Conservation (phyloP, 1,284 basidiomycete genomes). For the Laetiporus sulphureus region DNA sequence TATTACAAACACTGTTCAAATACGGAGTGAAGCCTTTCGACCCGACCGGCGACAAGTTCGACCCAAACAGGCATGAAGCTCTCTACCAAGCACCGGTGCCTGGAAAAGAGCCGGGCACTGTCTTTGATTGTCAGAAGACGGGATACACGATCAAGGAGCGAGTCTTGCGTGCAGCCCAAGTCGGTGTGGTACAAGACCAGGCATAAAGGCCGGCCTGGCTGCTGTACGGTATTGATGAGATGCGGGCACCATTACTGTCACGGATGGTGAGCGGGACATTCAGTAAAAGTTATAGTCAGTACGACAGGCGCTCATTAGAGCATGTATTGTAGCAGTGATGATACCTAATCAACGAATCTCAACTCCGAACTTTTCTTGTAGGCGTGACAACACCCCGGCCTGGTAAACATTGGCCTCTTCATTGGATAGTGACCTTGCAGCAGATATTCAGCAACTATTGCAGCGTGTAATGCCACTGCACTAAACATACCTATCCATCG, state of each 20-base stretch:
- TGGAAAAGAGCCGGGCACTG: conserved; percentile 83
- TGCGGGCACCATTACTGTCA: too few relatives aligned
- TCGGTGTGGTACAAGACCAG: conserved; percentile 85
- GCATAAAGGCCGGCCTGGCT: conserved; percentile 25
- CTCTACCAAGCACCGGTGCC: conserved; percentile 91
- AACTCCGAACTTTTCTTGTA: conserved; percentile 61
- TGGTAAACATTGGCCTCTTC: conserved; percentile 87
- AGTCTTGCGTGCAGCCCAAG: conserved; percentile 90
- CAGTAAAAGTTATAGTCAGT: too few relatives aligned
- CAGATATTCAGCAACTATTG: neutral
- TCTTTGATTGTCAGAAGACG: conserved; percentile 87
- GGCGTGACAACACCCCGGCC: conserved; percentile 41
- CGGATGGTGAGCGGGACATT: too few relatives aligned
- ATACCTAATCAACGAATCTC: conserved; percentile 58
- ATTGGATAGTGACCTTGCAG: conserved; percentile 74
- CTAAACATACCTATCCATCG: conserved; percentile 79
- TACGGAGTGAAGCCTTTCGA: conserved; percentile 91
- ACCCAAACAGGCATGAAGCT: conserved; percentile 94
- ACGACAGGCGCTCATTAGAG: conserved; percentile 16
- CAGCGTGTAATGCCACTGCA: too few relatives aligned
- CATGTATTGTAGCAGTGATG: conserved; percentile 21
- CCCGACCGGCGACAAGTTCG: conserved; percentile 88
- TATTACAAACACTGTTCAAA: conserved; percentile 86
- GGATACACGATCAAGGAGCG: conserved; percentile 93
- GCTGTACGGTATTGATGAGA: too few relatives aligned